Percentiles rank a stretch among this genome's conserved stretches.
phyloP scores from a whole-genome alignment of 2,329 filamentous ascomycete genomes.

The Aspergillus glaucus region DNA sequence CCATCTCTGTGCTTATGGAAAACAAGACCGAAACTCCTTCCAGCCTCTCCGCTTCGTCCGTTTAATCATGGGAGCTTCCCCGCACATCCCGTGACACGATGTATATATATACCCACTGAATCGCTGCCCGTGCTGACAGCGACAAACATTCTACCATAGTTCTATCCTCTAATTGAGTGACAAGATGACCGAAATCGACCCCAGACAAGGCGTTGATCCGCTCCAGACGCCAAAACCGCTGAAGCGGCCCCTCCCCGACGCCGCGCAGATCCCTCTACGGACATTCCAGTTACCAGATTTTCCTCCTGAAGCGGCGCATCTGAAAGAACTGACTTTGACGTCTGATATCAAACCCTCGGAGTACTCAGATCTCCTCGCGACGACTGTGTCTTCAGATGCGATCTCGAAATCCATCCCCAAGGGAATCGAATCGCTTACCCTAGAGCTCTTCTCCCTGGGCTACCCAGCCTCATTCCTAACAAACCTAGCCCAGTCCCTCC shows the following conservation, averaged over 20 bases:
- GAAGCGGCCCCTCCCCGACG: neutral
- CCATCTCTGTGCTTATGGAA: no score
- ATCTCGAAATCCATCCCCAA: neutral
- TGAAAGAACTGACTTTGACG: neutral
- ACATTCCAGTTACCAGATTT: neutral
- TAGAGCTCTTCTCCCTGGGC: neutral
- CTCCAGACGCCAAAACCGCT: no score
- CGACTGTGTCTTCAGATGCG: constrained; percentile 16
- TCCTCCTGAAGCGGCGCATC: neutral
- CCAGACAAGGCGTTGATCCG: no score
- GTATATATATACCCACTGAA: no score
- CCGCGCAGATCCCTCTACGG: neutral
- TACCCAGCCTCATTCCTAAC: neutral
- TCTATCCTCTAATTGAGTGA: no score
- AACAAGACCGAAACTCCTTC: no score
- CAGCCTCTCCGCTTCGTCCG: no score
- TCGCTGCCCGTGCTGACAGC: no score
- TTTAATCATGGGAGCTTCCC: no score
- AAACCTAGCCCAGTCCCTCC: neutral
- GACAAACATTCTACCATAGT: no score
- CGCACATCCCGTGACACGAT: no score
- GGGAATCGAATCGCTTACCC: neutral
- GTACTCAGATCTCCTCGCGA: constrained; percentile 35
- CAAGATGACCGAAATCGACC: no score
- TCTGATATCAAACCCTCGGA: constrained; percentile 41